phyloP scores from a whole-genome alignment of 176 grass and related monocot genomes.

The Pharus latifolius region DNA sequence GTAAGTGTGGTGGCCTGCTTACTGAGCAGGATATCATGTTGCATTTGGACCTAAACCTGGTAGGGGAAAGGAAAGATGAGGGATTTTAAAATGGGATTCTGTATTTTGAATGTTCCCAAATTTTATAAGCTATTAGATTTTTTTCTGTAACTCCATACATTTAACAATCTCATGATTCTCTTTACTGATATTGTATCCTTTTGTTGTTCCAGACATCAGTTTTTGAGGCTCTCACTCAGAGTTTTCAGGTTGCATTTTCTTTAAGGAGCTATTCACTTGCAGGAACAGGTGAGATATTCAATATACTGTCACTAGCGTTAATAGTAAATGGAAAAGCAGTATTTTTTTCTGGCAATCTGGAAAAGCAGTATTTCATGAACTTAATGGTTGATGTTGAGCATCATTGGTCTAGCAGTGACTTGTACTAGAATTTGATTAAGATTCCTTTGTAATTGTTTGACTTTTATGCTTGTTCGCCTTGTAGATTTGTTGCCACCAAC shows the following conservation, averaged over 20 bases:
- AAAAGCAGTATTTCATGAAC: neutral
- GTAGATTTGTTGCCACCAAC: slow-evolving; percentile 70
- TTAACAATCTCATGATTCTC: neutral
- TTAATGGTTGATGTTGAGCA: neutral
- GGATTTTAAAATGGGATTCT: neutral
- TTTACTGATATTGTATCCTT: slow-evolving; percentile 22
- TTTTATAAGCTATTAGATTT: neutral
- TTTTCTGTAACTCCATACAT: neutral
- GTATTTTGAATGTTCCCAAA: neutral
- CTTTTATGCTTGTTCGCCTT: slow-evolving; percentile 12
- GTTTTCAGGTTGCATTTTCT: slow-evolving; percentile 94
- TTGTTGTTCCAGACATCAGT: slow-evolving; percentile 67
- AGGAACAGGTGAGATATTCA: slow-evolving; percentile 39
- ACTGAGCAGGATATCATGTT: neutral
- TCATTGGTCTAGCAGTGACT: neutral
- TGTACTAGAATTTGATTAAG: slow-evolving; percentile 10
- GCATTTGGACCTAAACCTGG: neutral
- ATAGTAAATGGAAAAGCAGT: neutral
- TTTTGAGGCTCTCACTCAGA: slow-evolving; percentile 77
- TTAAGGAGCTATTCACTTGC: slow-evolving; percentile 69
- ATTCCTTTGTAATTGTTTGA: neutral
- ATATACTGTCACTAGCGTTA: slow-evolving; percentile 1
- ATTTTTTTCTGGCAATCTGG: too few relatives aligned
- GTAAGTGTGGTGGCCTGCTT: neutral
- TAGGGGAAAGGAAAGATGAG: neutral